These are phyloP conservation scores for Ramaria sp. DNA, from an alignment of 768 basidiomycete species.

Conservation along the genomic window DNA sequence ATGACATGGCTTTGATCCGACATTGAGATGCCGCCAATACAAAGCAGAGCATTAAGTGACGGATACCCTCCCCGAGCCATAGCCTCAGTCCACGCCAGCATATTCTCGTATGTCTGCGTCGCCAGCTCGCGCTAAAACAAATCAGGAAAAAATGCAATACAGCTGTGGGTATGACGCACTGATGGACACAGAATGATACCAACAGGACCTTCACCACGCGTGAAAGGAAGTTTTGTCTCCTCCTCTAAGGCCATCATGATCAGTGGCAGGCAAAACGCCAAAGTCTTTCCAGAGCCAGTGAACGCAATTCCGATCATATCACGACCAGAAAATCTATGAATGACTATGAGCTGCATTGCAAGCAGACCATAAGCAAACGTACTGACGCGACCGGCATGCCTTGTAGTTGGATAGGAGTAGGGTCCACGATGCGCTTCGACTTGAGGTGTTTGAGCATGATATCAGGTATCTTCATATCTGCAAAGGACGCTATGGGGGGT, in stretches of 20 bases:
- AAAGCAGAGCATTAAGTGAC: slow-evolving; percentile 75
- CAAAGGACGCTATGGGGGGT: slow-evolving; percentile 85
- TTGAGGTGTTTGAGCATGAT: slow-evolving; percentile 75
- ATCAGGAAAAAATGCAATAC: neutral
- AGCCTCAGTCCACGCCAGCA: slow-evolving; percentile 75
- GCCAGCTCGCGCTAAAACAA: slow-evolving; percentile 67
- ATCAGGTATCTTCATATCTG: slow-evolving; percentile 98
- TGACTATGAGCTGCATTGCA: slow-evolving; percentile 11
- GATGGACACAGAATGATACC: slow-evolving; percentile 95
- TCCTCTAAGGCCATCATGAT: slow-evolving; percentile 96
- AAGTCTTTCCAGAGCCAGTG: slow-evolving; percentile 96
- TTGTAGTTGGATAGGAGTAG: slow-evolving; percentile 95
- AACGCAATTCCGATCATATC: slow-evolving; percentile 99
- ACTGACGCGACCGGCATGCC: slow-evolving; percentile 91
- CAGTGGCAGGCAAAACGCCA: slow-evolving; percentile 95
- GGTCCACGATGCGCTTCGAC: slow-evolving; percentile 72
- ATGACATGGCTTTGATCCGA: slow-evolving; percentile 90
- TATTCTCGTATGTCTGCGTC: slow-evolving; percentile 93
- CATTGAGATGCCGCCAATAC: slow-evolving; percentile 98
- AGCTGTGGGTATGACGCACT: slow-evolving; percentile 12
- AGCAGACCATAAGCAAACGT: neutral
- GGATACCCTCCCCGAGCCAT: slow-evolving; percentile 82
- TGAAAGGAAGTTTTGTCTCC: slow-evolving; percentile 80
- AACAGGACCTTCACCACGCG: slow-evolving; percentile 93
- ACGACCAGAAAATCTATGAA: slow-evolving; percentile 75